Conservation (phyloP, 306 rosid genomes). For the Sechiopsis laciniata region DNA sequence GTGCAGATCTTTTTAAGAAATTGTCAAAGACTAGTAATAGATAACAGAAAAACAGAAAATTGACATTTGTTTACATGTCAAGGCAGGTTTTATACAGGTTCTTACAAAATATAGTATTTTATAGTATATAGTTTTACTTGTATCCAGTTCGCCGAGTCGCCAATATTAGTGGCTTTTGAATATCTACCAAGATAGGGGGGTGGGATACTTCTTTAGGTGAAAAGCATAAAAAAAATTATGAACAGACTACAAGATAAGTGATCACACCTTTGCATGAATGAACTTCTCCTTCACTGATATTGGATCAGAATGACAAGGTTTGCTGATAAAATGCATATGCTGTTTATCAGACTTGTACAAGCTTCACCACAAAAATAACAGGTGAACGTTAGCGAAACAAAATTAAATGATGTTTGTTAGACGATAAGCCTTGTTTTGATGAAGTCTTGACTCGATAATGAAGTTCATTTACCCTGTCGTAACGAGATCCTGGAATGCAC, state of each 20-base stretch:
- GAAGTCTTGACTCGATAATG: slow-evolving; percentile 21
- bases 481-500: slow-evolving; percentile 74
- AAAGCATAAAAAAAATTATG: neutral
- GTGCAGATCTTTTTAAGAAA: neutral
- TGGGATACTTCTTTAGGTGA: neutral
- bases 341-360: slow-evolving; percentile 67
- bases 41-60: neutral
- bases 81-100: slow-evolving; percentile 7
- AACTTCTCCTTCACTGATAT: slow-evolving; percentile 92
- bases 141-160: neutral
- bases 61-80: neutral
- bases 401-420: slow-evolving; percentile 17
- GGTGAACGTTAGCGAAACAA: slow-evolving; percentile 31
- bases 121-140: neutral
- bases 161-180: neutral
- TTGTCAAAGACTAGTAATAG: neutral
- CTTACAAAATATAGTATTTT: too few relatives aligned
- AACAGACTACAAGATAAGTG: slow-evolving; percentile 2
- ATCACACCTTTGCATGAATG: slow-evolving; percentile 88
- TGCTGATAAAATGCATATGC: slow-evolving; percentile 50
- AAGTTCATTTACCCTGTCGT: slow-evolving; percentile 73
- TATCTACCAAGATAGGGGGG: neutral
- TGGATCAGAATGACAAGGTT: slow-evolving; percentile 78
- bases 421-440: neutral
- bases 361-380: slow-evolving; percentile 46